A percentile compares a stretch with the other conserved stretches of the same genome.
These are phyloP conservation scores for Mycena epipterygia DNA, from an alignment of 768 basidiomycete genomes.

Conservation along the genomic window DNA sequence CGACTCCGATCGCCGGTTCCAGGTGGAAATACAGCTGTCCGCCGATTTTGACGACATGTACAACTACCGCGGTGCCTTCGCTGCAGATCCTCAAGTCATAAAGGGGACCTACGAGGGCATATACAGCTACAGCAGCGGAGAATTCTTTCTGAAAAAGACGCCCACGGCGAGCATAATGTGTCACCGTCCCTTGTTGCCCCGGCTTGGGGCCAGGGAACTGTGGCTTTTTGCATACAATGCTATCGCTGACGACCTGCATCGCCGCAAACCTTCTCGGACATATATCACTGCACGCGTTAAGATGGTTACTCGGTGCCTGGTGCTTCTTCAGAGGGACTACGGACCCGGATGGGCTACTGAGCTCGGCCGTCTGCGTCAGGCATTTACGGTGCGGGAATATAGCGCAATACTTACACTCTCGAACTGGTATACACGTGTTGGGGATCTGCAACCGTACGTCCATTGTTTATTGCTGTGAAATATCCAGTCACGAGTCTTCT, in stretches of 20 bases:
- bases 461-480: neutral
- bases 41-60: neutral
- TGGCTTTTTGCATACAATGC: neutral
- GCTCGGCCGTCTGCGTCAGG: neutral
- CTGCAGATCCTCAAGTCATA: neutral
- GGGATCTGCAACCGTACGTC: neutral
- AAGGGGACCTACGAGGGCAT: neutral
- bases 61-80: neutral
- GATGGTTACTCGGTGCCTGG: neutral
- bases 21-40: neutral
- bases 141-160: neutral
- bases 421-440: neutral
- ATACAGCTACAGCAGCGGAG: neutral
- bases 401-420: neutral
- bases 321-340: neutral
- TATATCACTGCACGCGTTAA: neutral
- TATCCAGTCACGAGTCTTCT: neutral
- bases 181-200: neutral
- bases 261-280: neutral
- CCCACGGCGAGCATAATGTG: neutral
- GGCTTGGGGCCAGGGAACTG: neutral
- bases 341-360: neutral
- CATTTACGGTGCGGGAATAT: neutral
- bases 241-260: neutral
- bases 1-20: neutral